Evolutionary conservation across 257 asterid genomes (phyloP).

Genomic region (Nyctanthes arbortristis): DNA sequence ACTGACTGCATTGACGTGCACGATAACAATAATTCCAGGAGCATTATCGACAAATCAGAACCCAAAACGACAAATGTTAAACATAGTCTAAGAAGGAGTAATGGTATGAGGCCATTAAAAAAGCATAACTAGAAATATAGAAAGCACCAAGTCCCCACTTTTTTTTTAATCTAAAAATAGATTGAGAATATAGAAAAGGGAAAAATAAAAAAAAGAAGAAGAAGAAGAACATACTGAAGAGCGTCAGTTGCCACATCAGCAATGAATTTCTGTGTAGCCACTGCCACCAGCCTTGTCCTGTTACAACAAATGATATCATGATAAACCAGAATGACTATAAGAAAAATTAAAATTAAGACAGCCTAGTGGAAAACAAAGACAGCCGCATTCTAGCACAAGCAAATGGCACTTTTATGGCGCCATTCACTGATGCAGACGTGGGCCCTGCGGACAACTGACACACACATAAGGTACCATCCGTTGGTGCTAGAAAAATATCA

Average conservation of each 20-base stretch:
- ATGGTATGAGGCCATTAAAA: background rate
- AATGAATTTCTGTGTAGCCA: constrained; percentile 96
- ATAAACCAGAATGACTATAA: constrained; percentile 4
- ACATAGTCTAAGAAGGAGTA: background rate
- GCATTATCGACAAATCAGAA: background rate
- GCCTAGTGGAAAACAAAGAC: too few species aligned
- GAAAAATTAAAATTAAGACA: too few species aligned
- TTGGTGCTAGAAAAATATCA: too few species aligned
- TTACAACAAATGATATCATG: constrained; percentile 5
- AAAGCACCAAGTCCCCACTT: background rate
- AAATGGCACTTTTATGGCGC: too few species aligned
- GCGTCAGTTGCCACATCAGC: constrained; percentile 96
- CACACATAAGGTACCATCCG: too few species aligned
- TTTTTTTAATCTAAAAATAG: background rate
- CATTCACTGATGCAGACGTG: too few species aligned
- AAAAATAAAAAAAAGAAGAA: too few species aligned
- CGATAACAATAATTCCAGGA: constrained; percentile 15
- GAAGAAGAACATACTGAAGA: constrained; percentile 71
- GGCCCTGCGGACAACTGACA: too few species aligned
- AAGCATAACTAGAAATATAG: background rate
- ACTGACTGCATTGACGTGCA: constrained; percentile 59
- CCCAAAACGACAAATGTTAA: constrained; percentile 1
- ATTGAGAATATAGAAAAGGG: constrained; percentile 8
- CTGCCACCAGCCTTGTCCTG: constrained; percentile 96
- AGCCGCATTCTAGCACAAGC: too few species aligned